These are phyloP conservation scores for Friedmanniomyces endolithicus DNA, from an alignment of 495 filamentous ascomycete genomes.

Conservation along the genomic window DNA sequence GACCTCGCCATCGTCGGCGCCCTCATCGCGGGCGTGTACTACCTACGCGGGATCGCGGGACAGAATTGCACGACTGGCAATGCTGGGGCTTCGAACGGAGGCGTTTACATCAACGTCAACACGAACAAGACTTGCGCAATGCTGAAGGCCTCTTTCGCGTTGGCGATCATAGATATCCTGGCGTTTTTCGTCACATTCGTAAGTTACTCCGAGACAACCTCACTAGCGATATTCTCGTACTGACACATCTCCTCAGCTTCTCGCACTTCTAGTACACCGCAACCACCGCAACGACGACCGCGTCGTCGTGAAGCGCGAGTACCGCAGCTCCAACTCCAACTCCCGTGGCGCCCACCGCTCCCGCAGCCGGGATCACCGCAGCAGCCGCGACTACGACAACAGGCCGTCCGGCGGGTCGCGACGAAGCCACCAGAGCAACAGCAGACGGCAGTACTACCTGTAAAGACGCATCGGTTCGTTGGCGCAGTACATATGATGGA, in stretches of 20 bases:
- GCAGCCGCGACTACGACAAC: constrained; percentile 16
- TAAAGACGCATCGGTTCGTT: background rate
- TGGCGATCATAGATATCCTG: constrained; percentile 76
- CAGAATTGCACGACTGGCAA: constrained; percentile 52
- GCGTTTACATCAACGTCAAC: constrained; percentile 40
- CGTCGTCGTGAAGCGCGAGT: constrained; percentile 29
- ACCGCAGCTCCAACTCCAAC: constrained; percentile 23
- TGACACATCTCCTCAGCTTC: constrained; percentile 19
- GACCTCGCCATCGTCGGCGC: constrained; percentile 73
- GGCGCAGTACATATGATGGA: no score
- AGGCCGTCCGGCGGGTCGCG: background rate
- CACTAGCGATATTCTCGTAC: background rate
- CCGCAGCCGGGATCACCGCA: constrained; percentile 21
- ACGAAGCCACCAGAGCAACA: constrained; percentile 14
- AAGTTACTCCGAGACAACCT: constrained; percentile 8
- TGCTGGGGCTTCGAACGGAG: constrained; percentile 17
- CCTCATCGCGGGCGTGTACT: constrained; percentile 68
- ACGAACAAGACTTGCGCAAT: constrained; percentile 71
- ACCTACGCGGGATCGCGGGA: constrained; percentile 55
- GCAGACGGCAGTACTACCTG: constrained; percentile 20
- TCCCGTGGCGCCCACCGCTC: constrained; percentile 23
- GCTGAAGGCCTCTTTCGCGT: constrained; percentile 75
- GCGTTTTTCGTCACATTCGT: constrained; percentile 64
- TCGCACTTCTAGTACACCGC: constrained; percentile 31
- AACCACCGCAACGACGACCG: constrained; percentile 25